These are phyloP conservation scores for Phialemoniopsis sp. DNA, from an alignment of 2,329 filamentous ascomycete species.

Conservation along the genomic window DNA sequence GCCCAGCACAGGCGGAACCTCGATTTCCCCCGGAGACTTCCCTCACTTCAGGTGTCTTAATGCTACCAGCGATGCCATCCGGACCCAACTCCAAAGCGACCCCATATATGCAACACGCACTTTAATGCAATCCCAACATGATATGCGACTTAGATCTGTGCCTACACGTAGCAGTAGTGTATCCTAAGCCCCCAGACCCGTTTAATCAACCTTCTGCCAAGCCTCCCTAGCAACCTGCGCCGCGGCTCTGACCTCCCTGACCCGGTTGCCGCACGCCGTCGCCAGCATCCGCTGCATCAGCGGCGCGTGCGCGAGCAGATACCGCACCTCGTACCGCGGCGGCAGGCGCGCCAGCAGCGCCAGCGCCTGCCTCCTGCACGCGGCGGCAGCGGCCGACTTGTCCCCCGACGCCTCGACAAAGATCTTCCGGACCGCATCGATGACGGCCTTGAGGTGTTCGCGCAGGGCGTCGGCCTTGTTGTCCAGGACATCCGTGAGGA, in stretches of 20 bases:
- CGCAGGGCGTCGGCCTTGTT: constrained; percentile 39
- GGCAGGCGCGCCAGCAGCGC: constrained; percentile 44
- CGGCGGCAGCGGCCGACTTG: constrained; percentile 7
- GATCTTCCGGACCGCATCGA: constrained; percentile 35
- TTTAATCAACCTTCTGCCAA: constrained; percentile 35
- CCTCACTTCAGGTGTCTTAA: too few species aligned
- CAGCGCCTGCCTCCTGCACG: constrained; percentile 42
- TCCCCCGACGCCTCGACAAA: constrained; percentile 20
- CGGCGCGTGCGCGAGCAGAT: constrained; percentile 38
- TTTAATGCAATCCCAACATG: too few species aligned
- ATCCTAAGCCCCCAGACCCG: too few species aligned
- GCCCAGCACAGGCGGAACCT: too few species aligned
- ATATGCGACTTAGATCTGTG: too few species aligned
- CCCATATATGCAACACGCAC: too few species aligned
- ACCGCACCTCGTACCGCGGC: constrained; percentile 39
- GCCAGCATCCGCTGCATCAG: constrained; percentile 42
- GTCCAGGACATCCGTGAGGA: constrained; percentile 43
- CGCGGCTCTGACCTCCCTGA: constrained; percentile 46
- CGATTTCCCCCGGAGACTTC: too few species aligned
- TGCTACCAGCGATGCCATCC: too few species aligned
- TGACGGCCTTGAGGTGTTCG: constrained; percentile 43
- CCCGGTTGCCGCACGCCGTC: constrained; percentile 46
- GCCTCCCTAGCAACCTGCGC: constrained; percentile 43
- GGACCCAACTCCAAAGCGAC: too few species aligned
- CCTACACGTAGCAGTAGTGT: too few species aligned